These are phyloP conservation scores for Ophiobolus disseminans DNA, from an alignment of 2,329 filamentous ascomycete species.

Conservation along the genomic window DNA sequence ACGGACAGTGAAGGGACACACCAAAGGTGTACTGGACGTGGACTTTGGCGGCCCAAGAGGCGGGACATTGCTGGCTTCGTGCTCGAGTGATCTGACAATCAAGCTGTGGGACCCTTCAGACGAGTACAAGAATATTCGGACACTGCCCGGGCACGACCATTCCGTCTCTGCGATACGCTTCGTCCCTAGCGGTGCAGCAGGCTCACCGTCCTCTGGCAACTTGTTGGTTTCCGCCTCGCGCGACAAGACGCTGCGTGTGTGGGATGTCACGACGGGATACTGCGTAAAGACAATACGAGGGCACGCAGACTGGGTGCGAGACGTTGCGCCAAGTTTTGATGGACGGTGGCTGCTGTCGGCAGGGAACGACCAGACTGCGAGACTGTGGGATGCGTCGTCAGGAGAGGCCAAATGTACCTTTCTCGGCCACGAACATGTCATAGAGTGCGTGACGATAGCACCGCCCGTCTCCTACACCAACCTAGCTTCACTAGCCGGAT, in stretches of 20 bases:
- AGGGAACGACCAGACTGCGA: constrained; percentile 80
- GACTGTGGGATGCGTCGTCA: constrained; percentile 83
- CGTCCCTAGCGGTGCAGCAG: constrained; percentile 81
- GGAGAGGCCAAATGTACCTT: constrained; percentile 80
- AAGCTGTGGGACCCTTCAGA: constrained; percentile 93
- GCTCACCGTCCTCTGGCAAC: constrained; percentile 80
- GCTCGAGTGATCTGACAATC: constrained; percentile 88
- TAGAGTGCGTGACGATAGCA: constrained; percentile 87
- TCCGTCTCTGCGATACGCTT: constrained; percentile 89
- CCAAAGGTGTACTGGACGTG: constrained; percentile 83
- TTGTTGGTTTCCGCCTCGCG: constrained; percentile 84
- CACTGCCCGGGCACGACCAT: constrained; percentile 89
- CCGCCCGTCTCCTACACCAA: constrained; percentile 80
- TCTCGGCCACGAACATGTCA: constrained; percentile 83
- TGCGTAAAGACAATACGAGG: constrained; percentile 89
- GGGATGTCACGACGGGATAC: constrained; percentile 93
- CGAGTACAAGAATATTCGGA: constrained; percentile 94
- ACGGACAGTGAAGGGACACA: constrained; percentile 89
- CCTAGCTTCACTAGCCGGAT: constrained; percentile 76
- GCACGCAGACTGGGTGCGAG: constrained; percentile 89
- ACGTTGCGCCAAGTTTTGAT: constrained; percentile 81
- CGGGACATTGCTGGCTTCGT: constrained; percentile 79
- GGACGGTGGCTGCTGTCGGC: constrained; percentile 83
- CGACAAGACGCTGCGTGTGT: constrained; percentile 84
- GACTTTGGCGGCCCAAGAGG: constrained; percentile 88